phyloP scores from a whole-genome alignment of 768 basidiomycete genomes.

The Pleurotus citrinopileatus region DNA sequence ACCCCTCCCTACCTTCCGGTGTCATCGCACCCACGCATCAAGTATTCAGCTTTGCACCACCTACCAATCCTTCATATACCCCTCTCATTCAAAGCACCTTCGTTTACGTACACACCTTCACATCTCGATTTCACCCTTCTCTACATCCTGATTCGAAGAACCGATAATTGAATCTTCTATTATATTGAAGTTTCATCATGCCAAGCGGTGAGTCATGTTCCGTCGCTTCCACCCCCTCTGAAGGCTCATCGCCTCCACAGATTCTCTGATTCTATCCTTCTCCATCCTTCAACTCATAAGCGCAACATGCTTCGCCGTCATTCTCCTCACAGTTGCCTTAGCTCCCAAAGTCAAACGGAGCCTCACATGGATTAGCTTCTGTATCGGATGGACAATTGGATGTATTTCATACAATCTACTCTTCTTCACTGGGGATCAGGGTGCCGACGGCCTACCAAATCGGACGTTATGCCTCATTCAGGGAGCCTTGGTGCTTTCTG shows the following conservation, averaged over 20 bases:
- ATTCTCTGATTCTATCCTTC: not conserved
- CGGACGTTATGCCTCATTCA: not conserved
- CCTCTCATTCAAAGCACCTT: not conserved
- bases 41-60: not conserved
- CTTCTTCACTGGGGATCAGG: not conserved
- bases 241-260: not conserved
- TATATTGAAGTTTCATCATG: not conserved
- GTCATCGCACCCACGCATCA: not conserved
- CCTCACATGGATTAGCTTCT: not conserved
- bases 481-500: not conserved
- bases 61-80: not conserved
- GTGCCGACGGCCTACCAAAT: not conserved
- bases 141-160: not conserved
- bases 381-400: constrained; percentile 1
- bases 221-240: not conserved
- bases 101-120: not conserved
- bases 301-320: not conserved
- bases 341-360: not conserved
- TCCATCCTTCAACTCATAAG: not conserved
- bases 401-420: constrained; percentile 1
- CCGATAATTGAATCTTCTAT: not conserved
- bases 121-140: not conserved
- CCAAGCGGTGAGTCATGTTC: not conserved
- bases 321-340: not conserved
- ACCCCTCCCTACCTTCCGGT: not conserved